Evolutionary conservation across 768 basidiomycete genomes (phyloP).

Genomic region (Brasilioporus rufonigricans): DNA sequence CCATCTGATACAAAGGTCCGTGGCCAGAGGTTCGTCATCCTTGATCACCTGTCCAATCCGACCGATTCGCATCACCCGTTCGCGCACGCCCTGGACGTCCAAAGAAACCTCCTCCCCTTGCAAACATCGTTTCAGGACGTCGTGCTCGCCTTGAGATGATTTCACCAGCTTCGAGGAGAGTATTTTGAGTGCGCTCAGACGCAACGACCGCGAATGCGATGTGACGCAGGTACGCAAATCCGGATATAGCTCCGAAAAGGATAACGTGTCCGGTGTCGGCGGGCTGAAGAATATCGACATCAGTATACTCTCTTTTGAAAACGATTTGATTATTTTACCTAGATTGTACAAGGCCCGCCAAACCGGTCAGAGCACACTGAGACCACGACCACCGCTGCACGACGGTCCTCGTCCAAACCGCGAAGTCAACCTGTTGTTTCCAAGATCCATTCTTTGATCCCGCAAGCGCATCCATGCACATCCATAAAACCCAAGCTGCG

Average conservation of each 20-base stretch:
- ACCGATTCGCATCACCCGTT: conserved; percentile 76
- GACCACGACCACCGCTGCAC: conserved; percentile 59
- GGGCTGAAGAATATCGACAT: conserved; percentile 11
- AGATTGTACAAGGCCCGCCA: conserved; percentile 46
- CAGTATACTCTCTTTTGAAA: not conserved
- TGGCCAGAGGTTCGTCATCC: conserved; percentile 48
- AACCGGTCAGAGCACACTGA: conserved; percentile 50
- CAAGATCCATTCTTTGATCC: conserved; percentile 43
- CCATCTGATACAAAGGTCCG: conserved; percentile 70
- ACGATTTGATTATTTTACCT: conserved; percentile 35
- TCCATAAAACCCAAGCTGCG: conserved; percentile 55
- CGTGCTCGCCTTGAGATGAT: conserved; percentile 41
- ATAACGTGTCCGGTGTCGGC: conserved; percentile 22
- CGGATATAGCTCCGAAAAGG: conserved; percentile 52
- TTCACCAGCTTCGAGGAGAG: conserved; percentile 53
- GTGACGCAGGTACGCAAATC: conserved; percentile 53
- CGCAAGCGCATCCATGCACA: conserved; percentile 52
- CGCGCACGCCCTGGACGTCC: conserved; percentile 78
- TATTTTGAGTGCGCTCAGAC: conserved; percentile 63
- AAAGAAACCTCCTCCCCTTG: conserved; percentile 80
- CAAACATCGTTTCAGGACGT: conserved; percentile 63
- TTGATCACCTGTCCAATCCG: conserved; percentile 62
- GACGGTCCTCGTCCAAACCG: conserved; percentile 45
- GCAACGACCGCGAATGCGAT: conserved; percentile 68
- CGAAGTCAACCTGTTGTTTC: conserved; percentile 45